Base-by-base conservation (phyloP, 768 basidiomycete species). In the Podaxis rugospora region DNA sequence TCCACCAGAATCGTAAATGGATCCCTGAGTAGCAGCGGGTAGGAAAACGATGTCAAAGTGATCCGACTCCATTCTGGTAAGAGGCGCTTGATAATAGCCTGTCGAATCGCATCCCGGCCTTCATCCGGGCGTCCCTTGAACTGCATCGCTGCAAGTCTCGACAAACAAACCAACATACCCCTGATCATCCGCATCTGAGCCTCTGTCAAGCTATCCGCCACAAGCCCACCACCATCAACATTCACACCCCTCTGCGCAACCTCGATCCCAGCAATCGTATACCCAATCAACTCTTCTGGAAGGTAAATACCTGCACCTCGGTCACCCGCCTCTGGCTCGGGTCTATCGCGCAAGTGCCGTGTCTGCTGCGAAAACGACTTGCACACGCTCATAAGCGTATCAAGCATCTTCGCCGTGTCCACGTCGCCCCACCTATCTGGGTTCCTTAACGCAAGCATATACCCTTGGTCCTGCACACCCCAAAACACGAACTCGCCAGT, bases 21-120 rank as follows among this genome's bases (percentile, higher is more conserved):
- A 70, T 97, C 93, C 21, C 96, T 84, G 2, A 93, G 84, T 13
- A 98, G 85, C 0, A 98, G 76, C 0, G 95, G 95, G 56, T 88
- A 89, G 0, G 92, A 88, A 64, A 92, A 89, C 1, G 91, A 88
- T 3, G 88, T 90, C 60, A 93, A 78, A 1, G 92, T 90, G 25
- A 91, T 88, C 39, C 90, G 82, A 66, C 90, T 94, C 93, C 93
- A 95, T 72, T 96, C 94, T 0, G 95, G 93, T 36, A 96, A 70
- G 25, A 97, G 75, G 16, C 95, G 84, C 66, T 95, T 95, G 74
- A 96, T 87, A 66, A 97, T 89, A 0, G 90, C 91, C 63, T 92
- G 92, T 42, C 88, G 83, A 55, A 93, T 82, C 3, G 87, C 86
- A 60, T 91, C 89, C 42, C 84, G 80, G 3, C 91, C 90, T 65